Evolutionary conservation across 495 filamentous ascomycete species (phyloP), one percentile per base, ranked within the genome.

Genomic region (Arthonia radiata): DNA sequence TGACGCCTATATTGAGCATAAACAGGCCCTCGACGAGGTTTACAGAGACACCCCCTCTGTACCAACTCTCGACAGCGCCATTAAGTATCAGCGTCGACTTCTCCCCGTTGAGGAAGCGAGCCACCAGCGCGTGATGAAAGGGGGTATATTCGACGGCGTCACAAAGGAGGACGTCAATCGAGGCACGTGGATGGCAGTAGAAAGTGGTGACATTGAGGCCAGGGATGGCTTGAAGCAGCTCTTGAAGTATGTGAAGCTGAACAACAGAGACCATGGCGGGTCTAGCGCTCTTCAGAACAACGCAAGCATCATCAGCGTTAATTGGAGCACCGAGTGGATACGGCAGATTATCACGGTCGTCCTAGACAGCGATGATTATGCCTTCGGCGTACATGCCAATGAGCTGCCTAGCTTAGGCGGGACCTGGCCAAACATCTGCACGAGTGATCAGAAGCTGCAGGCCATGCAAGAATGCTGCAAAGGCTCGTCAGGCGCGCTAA

Each of bases 241-340:
- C n/a, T 22, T 42, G 10, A 1, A 10, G 2, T 5, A 4, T 5
- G 27, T 5, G 13, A 13, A 11, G n/a, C n/a, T n/a, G n/a, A n/a
- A n/a, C n/a, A n/a, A n/a, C n/a, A n/a, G n/a, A n/a, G n/a, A n/a
- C n/a, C n/a, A n/a, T n/a, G n/a, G n/a, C 4, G n/a, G 13, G 6
- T n/a, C 1, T 7, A 23, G 8, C 5, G 12, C 11, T 21, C 13
- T 7, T 6, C 13, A 18, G 24, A 12, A 24, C 42, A 7, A 11
- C 19, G 19, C 11, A 5, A 28, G 13, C 14, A 39, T 50, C 17
- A 18, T 50, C 13, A 44, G 40, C 17, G 47, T 47, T 0, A 50
- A 49, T 27, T 50, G 45, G 45, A 42, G 42, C 24, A 25, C 25
- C 12, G 3, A 13, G 6, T 24, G 6, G 12, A 2, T 37, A 13